phyloP scores from a whole-genome alignment of 179 eudicot genomes.

The Beta macrorhiza region DNA sequence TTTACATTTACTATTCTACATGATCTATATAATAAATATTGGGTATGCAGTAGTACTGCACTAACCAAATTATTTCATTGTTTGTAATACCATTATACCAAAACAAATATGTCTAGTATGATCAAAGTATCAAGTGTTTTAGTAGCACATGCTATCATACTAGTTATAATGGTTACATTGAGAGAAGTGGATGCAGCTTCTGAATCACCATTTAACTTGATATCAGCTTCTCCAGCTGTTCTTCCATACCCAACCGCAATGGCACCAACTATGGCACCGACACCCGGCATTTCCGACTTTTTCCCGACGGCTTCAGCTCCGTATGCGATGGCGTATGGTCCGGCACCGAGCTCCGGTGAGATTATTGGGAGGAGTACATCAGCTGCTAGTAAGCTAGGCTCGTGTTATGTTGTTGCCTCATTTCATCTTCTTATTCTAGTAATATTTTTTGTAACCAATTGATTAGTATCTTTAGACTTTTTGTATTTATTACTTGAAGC shows the following conservation, averaged over 20 bases:
- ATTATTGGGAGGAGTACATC: conserved; percentile 9
- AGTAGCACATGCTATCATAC: conserved; percentile 6
- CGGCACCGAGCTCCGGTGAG: conserved; percentile 17
- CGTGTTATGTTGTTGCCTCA: not conserved
- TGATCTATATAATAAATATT: not conserved
- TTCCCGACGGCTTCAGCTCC: conserved; percentile 3
- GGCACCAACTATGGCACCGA: not conserved
- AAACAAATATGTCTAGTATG: conserved; percentile 8
- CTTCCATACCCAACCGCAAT: conserved; percentile 16
- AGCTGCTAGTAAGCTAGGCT: not conserved
- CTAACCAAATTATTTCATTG: not conserved
- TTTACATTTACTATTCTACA: not conserved
- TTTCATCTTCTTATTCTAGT: not conserved
- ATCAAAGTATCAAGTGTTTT: not conserved
- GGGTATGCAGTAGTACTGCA: not conserved
- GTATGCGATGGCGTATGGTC: conserved; percentile 7
- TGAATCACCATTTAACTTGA: not conserved
- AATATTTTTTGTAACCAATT: not conserved
- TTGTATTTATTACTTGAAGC: not conserved
- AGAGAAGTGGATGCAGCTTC: not conserved
- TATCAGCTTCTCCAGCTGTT: conserved; percentile 22
- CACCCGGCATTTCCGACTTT: not conserved
- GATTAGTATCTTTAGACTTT: not conserved
- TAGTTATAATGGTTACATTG: not conserved
- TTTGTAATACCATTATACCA: no score